Evolutionary conservation across 495 filamentous ascomycete genomes (phyloP).

Genomic region (Jackrogersella minutella): DNA sequence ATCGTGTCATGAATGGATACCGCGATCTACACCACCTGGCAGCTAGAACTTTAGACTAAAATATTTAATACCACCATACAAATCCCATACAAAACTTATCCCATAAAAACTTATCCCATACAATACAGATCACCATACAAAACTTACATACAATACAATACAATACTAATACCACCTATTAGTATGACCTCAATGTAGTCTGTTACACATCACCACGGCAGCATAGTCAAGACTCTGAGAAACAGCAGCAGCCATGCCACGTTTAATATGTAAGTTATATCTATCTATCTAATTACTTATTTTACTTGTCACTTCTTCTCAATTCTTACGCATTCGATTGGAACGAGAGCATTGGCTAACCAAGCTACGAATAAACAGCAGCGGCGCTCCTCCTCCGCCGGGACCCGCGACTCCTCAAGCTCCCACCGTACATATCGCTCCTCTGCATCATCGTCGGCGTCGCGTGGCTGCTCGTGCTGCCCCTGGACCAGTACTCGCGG

Average conservation of each 20-base stretch:
- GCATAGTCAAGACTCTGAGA: neutral
- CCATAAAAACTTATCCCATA: too few species aligned
- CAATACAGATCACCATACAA: too few species aligned
- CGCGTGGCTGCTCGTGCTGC: conserved; percentile 92
- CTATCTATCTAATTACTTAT: too few species aligned
- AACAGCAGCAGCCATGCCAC: conserved; percentile 40
- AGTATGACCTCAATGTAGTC: conserved; percentile 21
- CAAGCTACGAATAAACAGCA: conserved; percentile 45
- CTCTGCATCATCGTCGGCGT: conserved; percentile 89
- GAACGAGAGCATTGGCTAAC: conserved; percentile 19
- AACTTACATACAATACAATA: neutral
- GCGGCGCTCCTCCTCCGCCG: conserved; percentile 63
- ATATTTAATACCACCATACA: too few species aligned
- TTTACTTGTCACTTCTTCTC: too few species aligned
- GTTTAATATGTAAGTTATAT: conserved; percentile 44
- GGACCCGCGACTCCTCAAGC: conserved; percentile 73
- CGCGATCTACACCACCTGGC: conserved; percentile 8
- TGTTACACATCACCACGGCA: conserved; percentile 5
- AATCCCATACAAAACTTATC: too few species aligned
- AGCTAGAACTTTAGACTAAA: neutral
- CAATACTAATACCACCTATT: neutral
- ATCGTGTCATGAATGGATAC: conserved; percentile 21
- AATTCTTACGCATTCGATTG: too few species aligned
- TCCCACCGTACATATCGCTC: conserved; percentile 83
- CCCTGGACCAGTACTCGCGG: conserved; percentile 89